Base-by-base conservation (phyloP, 495 filamentous ascomycete species). In the Cenococcum geophilum region DNA sequence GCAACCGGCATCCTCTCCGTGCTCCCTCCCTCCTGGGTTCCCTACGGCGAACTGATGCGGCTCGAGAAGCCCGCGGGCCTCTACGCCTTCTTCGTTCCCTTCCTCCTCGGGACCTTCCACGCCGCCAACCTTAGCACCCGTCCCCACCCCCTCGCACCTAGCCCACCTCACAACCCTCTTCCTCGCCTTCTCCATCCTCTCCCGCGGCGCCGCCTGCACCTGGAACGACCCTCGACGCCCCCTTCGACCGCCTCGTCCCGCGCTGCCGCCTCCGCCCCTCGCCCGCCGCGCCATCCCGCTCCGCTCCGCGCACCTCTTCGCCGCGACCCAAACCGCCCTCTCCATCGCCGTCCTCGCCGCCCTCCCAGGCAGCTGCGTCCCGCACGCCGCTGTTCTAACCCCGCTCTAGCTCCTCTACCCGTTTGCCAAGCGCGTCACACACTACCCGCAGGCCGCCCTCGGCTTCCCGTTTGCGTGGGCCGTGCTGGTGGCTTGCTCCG, bases 211-310 rank as follows among this genome's bases (percentile, higher is more conserved):
- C 0, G 61, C 67, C 20, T 77, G 74, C 53, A 65, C 73, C 0
- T 79, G 76, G 75, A 81, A 82, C 60, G 78, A 81, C 58, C 22
- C 27, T 77, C 0, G 78, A 82, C 58, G 63, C 62, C 11, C 69
- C 74, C 9, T 76, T 73, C 49, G 79, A 82, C 60, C 62, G 72
- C 2, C 68, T 69, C 8, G 76, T 81, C n/a, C n/a, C n/a, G n/a
- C n/a, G n/a, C n/a, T n/a, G n/a, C n/a, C n/a, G n/a, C n/a, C n/a
- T n/a, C n/a, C n/a, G n/a, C n/a, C n/a, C n/a, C n/a, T n/a, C 0
- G 76, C 79, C 0, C 74, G 79, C 0, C 75, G 78, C 0, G 79
- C 78, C 9, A 70, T 82, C 6, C 67, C 72, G 0, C 66, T 70
- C 5, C 56, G 58, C 0, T 53, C 70, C 16, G 76, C 68, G 0